phyloP scores from a whole-genome alignment of 495 filamentous ascomycete species.

The Aspergillus saccharolyticus region DNA sequence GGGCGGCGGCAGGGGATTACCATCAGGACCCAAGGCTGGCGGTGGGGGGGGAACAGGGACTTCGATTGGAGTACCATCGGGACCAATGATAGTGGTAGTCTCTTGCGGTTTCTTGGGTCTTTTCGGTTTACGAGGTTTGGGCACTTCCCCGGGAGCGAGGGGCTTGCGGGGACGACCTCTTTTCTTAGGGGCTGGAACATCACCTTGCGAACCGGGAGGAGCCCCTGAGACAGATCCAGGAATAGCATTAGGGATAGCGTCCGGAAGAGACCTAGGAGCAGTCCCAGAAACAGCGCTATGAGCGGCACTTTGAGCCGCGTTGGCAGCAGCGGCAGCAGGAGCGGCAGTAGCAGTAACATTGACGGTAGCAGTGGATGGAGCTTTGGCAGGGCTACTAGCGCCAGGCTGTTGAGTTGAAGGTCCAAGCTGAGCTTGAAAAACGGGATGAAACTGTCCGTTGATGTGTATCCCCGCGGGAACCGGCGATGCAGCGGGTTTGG shows the following conservation, averaged over 20 bases:
- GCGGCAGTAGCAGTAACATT: neutral
- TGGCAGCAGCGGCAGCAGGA: neutral
- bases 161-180: conserved; percentile 22
- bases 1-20: neutral
- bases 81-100: neutral
- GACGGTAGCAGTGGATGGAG: neutral
- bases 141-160: conserved; percentile 16
- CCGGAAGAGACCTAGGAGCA: conserved; percentile 4
- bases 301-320: neutral
- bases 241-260: conserved; percentile 2
- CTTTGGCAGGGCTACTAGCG: neutral
- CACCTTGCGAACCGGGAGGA: neutral
- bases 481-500: conserved; percentile 9
- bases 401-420: neutral
- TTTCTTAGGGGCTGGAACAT: conserved; percentile 11
- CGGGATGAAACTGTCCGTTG: neutral
- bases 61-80: conserved; percentile 1
- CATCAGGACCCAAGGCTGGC: neutral
- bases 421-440: neutral
- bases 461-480: neutral
- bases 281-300: neutral
- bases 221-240: neutral
- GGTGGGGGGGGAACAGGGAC: neutral
- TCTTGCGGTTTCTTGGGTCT: conserved; percentile 12
- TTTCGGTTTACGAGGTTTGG: conserved; percentile 13